Evolutionary conservation across 2,329 filamentous ascomycete genomes (phyloP), one percentile per base, ranked within the genome.

Genomic region (Cytospora paraplurivora): DNA sequence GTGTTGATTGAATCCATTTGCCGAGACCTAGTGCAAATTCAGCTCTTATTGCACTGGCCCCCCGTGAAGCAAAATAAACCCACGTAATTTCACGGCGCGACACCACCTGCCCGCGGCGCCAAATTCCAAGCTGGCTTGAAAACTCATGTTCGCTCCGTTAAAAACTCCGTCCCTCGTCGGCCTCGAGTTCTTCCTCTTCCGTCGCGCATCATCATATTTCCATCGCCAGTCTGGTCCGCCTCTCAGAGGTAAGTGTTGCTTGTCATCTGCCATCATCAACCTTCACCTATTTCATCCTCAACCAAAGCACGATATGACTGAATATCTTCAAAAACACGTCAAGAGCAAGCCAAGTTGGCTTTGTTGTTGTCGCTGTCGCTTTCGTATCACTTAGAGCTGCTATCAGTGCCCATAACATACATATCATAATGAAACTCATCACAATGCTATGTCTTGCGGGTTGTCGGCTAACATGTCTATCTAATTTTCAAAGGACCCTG

Each of bases 181-280:
- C 60, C 60, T 56, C 60, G 53, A 56, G 60, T 62, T 62, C 60
- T 62, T 62, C 60, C 60, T 62, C 60, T 62, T 62, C 60, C 60
- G 60, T 56, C 35, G 55, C 60, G 64, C 62, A 66, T 64, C 64
- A 66, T 66, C 64, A 66, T 51, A 64, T 51, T 64, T 66, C 62
- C 64, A 66, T 64, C 55, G 33, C 21, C 38, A 54, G 49, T 55
- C 59, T 53, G 47, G 47, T 35, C 33, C 19, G 15, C 52, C 32
- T 27, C 38, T 52, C 50, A 56, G 52, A 64, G 64, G 64, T 66
- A 64, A 54, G 64, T 64, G 47, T 59, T 38, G 55, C 21, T 34
- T 32, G 56, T 56, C 33, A 35, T 51, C 49, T 56, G 38, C 54
- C 35, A n/a, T 41, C 11, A 53, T 54, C 21, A 53, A 35, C 47